Evolutionary conservation across 345 rosid species (phyloP).

Genomic region (Eucalyptus urophylla): DNA sequence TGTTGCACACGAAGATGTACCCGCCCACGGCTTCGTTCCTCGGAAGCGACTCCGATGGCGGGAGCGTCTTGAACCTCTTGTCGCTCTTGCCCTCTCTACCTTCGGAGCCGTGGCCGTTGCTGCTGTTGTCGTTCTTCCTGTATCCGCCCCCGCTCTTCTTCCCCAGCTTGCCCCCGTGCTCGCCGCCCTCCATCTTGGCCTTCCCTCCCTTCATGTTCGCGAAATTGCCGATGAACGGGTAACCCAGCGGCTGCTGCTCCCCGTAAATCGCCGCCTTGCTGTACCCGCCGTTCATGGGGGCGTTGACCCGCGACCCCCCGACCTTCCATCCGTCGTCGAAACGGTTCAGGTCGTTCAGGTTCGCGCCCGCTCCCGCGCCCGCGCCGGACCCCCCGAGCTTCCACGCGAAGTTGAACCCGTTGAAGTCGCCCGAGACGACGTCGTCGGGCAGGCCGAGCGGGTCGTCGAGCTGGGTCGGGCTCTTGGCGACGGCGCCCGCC

Average conservation of each 20-base stretch:
- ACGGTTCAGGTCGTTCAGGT: neutral
- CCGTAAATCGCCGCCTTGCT: conserved; percentile 56
- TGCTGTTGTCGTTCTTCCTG: conserved; percentile 9
- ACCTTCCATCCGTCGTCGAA: conserved; percentile 16
- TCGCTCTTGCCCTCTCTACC: conserved; percentile 23
- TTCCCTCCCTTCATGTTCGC: conserved; percentile 16
- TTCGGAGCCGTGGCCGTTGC: conserved; percentile 30
- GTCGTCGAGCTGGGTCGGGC: neutral
- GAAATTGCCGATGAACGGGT: neutral
- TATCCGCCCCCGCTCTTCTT: conserved; percentile 39
- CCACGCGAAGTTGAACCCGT: conserved; percentile 11
- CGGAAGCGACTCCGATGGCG: conserved; percentile 83
- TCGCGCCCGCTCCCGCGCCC: neutral
- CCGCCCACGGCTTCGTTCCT: conserved; percentile 92
- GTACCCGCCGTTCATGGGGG: conserved; percentile 52
- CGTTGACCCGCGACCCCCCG: neutral
- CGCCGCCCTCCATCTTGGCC: conserved; percentile 34
- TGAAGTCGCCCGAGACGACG: neutral
- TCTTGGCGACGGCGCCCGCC: neutral
- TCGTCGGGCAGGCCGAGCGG: neutral
- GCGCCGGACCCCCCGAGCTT: neutral
- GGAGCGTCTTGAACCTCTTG: conserved; percentile 95
- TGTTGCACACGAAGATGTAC: conserved; percentile 98
- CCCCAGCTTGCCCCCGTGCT: conserved; percentile 25
- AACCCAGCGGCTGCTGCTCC: conserved; percentile 8